Evolutionary conservation across 2,329 filamentous ascomycete species (phyloP), one percentile per base, ranked within the genome.

Genomic region (Ambrosiella beaveri): DNA sequence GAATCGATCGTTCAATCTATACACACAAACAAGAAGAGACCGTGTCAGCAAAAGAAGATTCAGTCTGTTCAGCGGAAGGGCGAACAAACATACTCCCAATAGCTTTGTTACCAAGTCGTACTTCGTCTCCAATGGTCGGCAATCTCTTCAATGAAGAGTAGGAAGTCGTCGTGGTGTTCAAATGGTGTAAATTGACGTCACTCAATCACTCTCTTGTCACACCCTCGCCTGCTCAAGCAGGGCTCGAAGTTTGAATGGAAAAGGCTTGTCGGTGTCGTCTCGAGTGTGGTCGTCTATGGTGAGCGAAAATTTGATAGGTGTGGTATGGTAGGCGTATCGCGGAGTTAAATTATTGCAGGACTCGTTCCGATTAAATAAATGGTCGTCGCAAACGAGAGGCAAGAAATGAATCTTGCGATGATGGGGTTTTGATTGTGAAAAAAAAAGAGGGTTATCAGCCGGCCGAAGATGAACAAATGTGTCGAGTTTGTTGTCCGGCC

Each of bases 181-280:
- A 13, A 17, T 19, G 44, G 2, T 12, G 44, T 36, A 15, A 36
- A 37, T 13, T 7, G 19, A 27, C n/a, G 11, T 7, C 47, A 11
- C 50, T 52, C 17, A n/a, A 45, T 49, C 59, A 49, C 44, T 47
- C 13, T 8, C 13, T n/a, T 15, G n/a, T 8, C 19, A 47, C 54
- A 51, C 51, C 52, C 50, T 57, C 56, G 55, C 59, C 59, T 56
- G 56, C 56, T 59, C 35, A 57, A 60, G 59, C 59, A 57, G 59
- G 50, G 56, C 59, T 60, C 51, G 56, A 57, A 49, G 51, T 40
- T 47, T 17, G 41, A 44, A 44, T 38, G 12, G 52, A 11, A 11
- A 17, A 17, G 6, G 37, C 11, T 57, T 57, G 44, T 50, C 19
- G 19, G 45, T 7, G 36, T 38, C 8, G n/a, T 47, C 11, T 47